phyloP scores from a whole-genome alignment of 2,329 filamentous ascomycete species.

The Westerdykella ornata region DNA sequence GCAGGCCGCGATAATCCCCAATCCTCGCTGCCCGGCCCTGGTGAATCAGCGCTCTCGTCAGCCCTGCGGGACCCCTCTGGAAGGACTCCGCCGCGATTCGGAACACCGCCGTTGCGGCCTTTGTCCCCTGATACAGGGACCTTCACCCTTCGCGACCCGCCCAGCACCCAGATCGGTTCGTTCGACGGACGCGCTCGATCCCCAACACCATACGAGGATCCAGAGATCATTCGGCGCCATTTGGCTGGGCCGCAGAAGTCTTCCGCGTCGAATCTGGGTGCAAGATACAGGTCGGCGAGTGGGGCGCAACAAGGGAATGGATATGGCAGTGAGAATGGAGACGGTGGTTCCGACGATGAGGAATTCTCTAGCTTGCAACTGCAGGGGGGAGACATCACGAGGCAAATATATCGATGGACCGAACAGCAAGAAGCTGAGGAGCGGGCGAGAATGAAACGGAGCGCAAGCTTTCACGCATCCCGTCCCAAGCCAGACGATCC shows the following conservation, averaged over 20 bases:
- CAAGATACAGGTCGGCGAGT: constrained; percentile 34
- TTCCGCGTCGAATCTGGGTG: constrained; percentile 30
- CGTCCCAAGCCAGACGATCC: constrained; percentile 74
- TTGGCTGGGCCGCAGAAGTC: constrained; percentile 61
- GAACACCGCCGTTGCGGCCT: constrained; percentile 49
- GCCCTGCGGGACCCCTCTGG: constrained; percentile 73
- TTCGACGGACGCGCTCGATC: constrained; percentile 60
- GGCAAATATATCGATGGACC: constrained; percentile 94
- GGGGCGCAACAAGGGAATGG: constrained; percentile 9
- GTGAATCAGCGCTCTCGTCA: constrained; percentile 79
- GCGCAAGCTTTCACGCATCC: constrained; percentile 77
- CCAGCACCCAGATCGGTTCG: constrained; percentile 70
- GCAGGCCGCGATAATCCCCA: constrained; percentile 51
- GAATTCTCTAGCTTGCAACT: constrained; percentile 90
- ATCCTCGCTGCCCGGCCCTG: constrained; percentile 64
- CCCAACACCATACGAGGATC: constrained; percentile 70
- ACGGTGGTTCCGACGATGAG: constrained; percentile 44
- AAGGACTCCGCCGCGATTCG: constrained; percentile 60
- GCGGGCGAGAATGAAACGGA: constrained; percentile 61
- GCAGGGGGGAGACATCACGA: constrained; percentile 89
- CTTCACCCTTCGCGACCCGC: constrained; percentile 48
- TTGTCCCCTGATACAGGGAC: constrained; percentile 50
- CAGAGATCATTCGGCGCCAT: constrained; percentile 85
- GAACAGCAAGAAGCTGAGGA: constrained; percentile 72
- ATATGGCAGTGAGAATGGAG: constrained; percentile 17